Base-by-base conservation (phyloP, 177 flowering plant genomes). In the Vitis hybrid region DNA sequence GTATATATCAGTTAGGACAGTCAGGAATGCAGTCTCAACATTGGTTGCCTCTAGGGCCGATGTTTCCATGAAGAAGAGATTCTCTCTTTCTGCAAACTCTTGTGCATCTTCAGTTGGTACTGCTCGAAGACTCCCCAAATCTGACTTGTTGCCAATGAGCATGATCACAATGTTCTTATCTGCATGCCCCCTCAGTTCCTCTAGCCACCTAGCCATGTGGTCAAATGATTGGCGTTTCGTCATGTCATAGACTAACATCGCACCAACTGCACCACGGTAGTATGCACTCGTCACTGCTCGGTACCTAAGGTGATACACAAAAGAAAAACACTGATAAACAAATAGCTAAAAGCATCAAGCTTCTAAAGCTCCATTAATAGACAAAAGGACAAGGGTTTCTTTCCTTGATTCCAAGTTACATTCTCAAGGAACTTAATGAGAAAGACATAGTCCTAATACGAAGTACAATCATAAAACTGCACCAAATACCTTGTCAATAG, bases 221-320 rank as follows among this genome's bases (percentile, higher is more conserved):
- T 78, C 81, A 56, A 79, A 79, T 30, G 82, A 72, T n/a, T 73
- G 82, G 2, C 79, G 76, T 72, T 75, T 79, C 1, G 79, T 75
- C 81, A 79, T 75, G 74, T 79, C 81, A 45, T 72, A 79, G 19
- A 79, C 79, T 60, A 79, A 60, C 80, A 78, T 78, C 19, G 77
- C 80, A 13, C 77, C 80, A 4, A 78, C 77, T 45, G 81, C 81
- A 17, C 81, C 81, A 2, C 81, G 23, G 72, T 79, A 79, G 70
- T 79, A 79, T 62, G 81, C 81, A 58, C 81, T 78, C 3, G 81
- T 78, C 62, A 78, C 81, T 56, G 81, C 81, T 64, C 81, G 70
- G 63, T 79, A 79, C 72, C 81, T 79, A 68, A 72, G 52, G 13
- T 65, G 11, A 8, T 3, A 26, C 7, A 23, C 10, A 3, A 60